Conservation (phyloP, 345 rosid species). For the Acer saccharum region DNA sequence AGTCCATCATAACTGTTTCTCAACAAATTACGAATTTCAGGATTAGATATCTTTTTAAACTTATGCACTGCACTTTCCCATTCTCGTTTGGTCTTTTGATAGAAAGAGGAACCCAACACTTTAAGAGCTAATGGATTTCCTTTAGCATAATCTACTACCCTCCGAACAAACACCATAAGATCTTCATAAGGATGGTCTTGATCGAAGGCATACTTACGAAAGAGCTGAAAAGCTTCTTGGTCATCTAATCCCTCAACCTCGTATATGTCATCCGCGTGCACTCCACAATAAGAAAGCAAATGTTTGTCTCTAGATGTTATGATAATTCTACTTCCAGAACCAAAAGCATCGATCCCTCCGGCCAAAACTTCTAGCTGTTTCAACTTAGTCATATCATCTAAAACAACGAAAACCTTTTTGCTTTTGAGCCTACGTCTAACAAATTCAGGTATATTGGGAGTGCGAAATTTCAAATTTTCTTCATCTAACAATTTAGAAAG, state of each 20-base stretch:
- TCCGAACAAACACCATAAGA: not conserved
- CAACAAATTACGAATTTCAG: not conserved
- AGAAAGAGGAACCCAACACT: slow-evolving; percentile 7
- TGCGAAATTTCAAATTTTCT: too few relatives aligned
- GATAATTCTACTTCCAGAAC: too few relatives aligned
- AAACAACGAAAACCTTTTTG: too few relatives aligned
- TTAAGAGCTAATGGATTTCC: slow-evolving; percentile 20
- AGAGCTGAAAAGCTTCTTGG: not conserved
- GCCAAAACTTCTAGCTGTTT: too few relatives aligned
- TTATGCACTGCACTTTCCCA: not conserved
- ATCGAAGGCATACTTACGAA: too few relatives aligned
- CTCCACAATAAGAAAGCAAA: not conserved
- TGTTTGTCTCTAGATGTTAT: not conserved
- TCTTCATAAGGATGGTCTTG: not conserved
- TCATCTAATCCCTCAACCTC: not conserved
- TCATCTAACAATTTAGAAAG: too few relatives aligned
- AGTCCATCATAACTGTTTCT: not conserved
- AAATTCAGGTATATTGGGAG: too few relatives aligned
- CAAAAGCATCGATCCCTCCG: too few relatives aligned
- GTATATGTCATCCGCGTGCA: not conserved
- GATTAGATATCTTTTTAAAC: not conserved
- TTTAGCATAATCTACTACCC: not conserved
- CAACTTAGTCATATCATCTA: too few relatives aligned
- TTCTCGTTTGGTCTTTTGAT: not conserved
- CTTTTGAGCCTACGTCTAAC: too few relatives aligned